Base-by-base conservation (phyloP, 371 early-diverging fungal species). In the Apophysomyces trapeziformis region DNA sequence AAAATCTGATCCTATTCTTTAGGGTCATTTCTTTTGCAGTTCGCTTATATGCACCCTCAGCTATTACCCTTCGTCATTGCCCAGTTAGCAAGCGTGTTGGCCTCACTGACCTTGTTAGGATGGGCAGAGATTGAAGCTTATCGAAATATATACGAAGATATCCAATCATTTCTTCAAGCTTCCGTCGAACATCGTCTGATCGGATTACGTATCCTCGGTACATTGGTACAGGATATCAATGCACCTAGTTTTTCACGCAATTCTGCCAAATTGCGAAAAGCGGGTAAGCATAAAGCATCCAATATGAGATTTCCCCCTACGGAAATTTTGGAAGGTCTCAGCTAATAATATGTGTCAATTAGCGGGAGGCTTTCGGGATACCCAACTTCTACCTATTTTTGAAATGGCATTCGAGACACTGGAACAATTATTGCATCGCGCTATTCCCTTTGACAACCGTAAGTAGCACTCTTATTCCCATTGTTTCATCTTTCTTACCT, bases 321-420 rank as follows among this genome's bases (percentile, higher is more conserved):
- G 9, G 9, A 21, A 13, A 7, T 18, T 7, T 16, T 16, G 9
- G 21, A 12, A 47, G 3, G 12, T 18, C 57, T 39, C 26, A 32
- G 38, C 32, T 45, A 2, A 26, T 26, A 26, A 26, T 2, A 26
- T 2, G 32, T 26, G 32, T 26, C 32, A 26, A 26, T 68, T 77
- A 76, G 94, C 92, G n/a, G 87, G 91, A 18, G 88, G 87, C 16
- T 93, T 94, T 71, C 83, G 93, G 39, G 95, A 94, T 74, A 73
- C 79, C 26, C 91, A 93, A 69, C 72, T 95, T 18, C 74, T 88
- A 18, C 73, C 82, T 18, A 87, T 92, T 16, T 93, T 93, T 58
- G 79, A 90, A 60, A 68, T 84, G 16, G 87, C 87, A 26, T 72
- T 89, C 43, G 70, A 64, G 21, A 78, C 88, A 45, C 74, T 95